phyloP scores from a whole-genome alignment of 495 filamentous ascomycete species.

The Xylaria flabelliformis region DNA sequence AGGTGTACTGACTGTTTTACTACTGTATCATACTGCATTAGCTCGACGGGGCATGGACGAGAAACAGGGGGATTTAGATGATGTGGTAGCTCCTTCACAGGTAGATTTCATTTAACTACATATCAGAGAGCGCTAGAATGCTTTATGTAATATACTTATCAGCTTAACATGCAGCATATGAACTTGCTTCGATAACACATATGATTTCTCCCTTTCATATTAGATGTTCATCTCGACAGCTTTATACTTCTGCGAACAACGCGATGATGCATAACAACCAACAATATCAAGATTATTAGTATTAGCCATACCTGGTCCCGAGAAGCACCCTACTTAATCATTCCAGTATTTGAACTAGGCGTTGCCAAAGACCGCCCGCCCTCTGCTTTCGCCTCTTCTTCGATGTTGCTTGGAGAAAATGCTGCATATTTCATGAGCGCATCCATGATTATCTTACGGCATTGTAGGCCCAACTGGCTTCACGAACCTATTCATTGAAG shows the following conservation, averaged over 20 bases:
- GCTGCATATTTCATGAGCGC: not conserved
- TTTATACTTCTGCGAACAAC: not conserved
- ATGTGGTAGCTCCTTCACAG: conserved; percentile 5
- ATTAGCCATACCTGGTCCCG: not conserved
- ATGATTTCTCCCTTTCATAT: not conserved
- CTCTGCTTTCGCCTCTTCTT: not conserved
- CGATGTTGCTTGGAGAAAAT: not conserved
- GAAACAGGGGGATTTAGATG: not conserved
- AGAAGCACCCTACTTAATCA: not conserved
- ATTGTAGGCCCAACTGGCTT: not conserved
- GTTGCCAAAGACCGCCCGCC: not conserved
- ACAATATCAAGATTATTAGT: not conserved
- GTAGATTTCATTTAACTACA: not conserved
- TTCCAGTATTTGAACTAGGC: not conserved
- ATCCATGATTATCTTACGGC: not conserved
- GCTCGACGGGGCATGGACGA: conserved; percentile 1
- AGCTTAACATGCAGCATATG: not conserved
- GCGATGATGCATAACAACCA: not conserved
- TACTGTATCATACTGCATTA: conserved; percentile 16
- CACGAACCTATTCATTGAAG: not conserved
- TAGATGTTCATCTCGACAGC: not conserved
- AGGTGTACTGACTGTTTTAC: not conserved
- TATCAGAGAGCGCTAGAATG: not conserved
- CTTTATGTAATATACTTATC: not conserved
- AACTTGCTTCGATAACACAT: not conserved